Base-by-base conservation (phyloP, 441 rosid species). In the Rhodomyrtus psidioides region DNA sequence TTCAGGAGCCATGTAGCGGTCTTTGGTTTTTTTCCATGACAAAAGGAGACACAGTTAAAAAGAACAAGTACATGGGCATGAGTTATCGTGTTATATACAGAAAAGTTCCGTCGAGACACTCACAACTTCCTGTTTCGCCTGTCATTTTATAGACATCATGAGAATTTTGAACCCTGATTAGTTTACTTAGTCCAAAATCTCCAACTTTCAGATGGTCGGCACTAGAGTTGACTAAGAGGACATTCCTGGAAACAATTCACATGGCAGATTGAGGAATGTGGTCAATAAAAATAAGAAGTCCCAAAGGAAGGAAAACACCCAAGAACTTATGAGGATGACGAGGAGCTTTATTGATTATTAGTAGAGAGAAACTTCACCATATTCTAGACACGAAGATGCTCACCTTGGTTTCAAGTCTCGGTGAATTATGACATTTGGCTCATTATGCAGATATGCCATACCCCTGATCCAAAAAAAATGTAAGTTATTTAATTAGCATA, bases 1-100 rank as follows among this genome's bases (percentile, higher is more conserved):
- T 91, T 97, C 99, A 75, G 99, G 99, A 91, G 99, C 99, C 99
- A 97, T 97, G 86, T 97, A 97, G 26, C 99, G 98, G 84, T 97
- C 99, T 97, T 90, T 89, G 87, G 85, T 91, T 88, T 88, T 34
- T 74, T 65, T n/a, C 83, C 55, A 87, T 86, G 51, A 21, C 42
- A n/a, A 44, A 81, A 19, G 16, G n/a, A 76, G 65, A 34, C 49
- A 51, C 28, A 56, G 70, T 17, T 82, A 85, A 59, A 54, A 85
- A 74, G 53, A 70, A 79, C 28, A 89, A 87, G 86, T 70, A 81
- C 27, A 54, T 19, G 13, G 46, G 49, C 49, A 65, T 65, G 79
- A 65, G 6, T 34, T 23, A 65, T 65, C n/a, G 6, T 34, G 49
- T 65, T 21, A 34, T 39, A 65, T 65, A 65, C 26, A 34, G n/a